Evolutionary conservation across 257 asterid species (phyloP).

Genomic region (Cruciata laevipes): DNA sequence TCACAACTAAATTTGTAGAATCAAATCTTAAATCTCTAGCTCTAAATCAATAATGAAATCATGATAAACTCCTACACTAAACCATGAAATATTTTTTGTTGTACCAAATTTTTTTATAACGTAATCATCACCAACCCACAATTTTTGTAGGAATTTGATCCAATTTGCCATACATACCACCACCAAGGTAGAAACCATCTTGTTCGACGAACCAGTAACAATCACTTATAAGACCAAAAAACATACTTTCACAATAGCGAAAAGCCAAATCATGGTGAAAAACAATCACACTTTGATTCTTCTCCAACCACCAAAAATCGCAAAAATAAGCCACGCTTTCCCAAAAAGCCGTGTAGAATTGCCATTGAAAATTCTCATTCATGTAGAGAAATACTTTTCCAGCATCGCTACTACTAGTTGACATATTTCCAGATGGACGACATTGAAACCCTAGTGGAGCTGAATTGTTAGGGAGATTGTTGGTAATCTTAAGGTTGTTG

Average conservation of each 20-base stretch:
- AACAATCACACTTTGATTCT: neutral
- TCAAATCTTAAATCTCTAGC: neutral
- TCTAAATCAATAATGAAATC: neutral
- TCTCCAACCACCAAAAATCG: slow-evolving; percentile 1
- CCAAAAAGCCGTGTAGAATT: neutral
- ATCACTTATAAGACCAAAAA: neutral
- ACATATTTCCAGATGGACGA: neutral
- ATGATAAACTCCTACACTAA: no score
- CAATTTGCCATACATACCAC: neutral
- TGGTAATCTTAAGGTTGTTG: neutral
- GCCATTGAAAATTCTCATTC: neutral
- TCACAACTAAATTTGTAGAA: neutral
- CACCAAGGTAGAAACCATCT: slow-evolving; percentile 3
- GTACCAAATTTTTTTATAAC: no score
- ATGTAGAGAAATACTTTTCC: neutral
- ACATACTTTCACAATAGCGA: neutral
- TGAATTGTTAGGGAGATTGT: neutral
- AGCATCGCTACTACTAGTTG: neutral
- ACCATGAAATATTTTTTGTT: no score
- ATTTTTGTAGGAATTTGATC: neutral
- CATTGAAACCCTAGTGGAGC: neutral
- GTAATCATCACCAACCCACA: neutral
- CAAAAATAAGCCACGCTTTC: neutral
- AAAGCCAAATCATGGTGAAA: slow-evolving; percentile 4
- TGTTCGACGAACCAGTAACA: neutral